A percentile compares a stretch with the other conserved stretches of the same genome.
Evolutionary conservation across 805 yeast genomes (phyloP).

Genomic region (Candida railenensis): DNA sequence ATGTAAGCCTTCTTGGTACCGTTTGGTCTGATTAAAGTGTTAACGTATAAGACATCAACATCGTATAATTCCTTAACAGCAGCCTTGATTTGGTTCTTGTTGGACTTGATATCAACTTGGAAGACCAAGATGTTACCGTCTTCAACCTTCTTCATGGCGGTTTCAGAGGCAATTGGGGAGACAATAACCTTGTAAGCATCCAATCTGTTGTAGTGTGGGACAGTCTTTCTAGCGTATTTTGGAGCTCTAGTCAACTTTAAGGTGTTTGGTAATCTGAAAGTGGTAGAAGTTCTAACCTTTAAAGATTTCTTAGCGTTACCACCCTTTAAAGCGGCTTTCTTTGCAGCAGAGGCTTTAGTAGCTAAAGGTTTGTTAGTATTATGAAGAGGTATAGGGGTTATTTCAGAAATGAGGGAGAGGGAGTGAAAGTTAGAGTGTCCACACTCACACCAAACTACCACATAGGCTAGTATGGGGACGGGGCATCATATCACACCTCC

Average conservation of each 20-base stretch:
- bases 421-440: neutral
- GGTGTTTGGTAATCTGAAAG: constrained; percentile 98
- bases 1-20: constrained; percentile 99
- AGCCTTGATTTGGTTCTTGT: constrained; percentile 97
- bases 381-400: neutral
- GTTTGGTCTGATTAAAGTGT: constrained; percentile 98
- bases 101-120: constrained; percentile 95
- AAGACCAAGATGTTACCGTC: constrained; percentile 98
- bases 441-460: neutral
- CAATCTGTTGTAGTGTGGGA: constrained; percentile 95
- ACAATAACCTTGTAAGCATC: constrained; percentile 94
- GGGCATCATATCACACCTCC: too few species aligned
- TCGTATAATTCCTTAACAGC: constrained; percentile 98
- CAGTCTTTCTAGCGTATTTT: constrained; percentile 92
- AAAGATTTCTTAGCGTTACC: constrained; percentile 84
- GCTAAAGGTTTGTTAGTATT: constrained; percentile 33
- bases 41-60: constrained; percentile 90
- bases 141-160: constrained; percentile 99
- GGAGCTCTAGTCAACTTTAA: constrained; percentile 91
- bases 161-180: constrained; percentile 95
- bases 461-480: too few species aligned
- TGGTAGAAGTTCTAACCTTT: constrained; percentile 92
- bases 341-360: constrained; percentile 93
- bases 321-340: constrained; percentile 98
- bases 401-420: neutral